Base-by-base conservation (phyloP, 805 yeast genomes). In the Metschnikowia lunata region DNA sequence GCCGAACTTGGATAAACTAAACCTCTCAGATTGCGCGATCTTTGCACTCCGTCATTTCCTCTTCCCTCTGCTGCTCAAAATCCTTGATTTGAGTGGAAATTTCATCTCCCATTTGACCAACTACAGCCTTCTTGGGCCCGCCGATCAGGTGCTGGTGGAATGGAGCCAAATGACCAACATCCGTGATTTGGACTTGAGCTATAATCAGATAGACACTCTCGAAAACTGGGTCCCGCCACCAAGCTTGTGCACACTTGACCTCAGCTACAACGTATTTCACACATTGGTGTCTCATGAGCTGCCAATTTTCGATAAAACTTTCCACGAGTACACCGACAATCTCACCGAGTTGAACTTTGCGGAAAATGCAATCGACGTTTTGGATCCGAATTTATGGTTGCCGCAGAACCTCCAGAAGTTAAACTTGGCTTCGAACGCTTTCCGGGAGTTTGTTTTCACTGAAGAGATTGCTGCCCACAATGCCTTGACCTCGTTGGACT, bases 161-260 rank as follows among this genome's bases (percentile, higher is more conserved):
- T 67, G 72, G 73, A 37, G 37, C 4, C 52, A 56, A 4, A 47
- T 67, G 44, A 32, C 40, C 0, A 54, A 57, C 23, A 48, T 68
- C 13, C 39, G 46, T 6, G 49, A 53, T 7, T 41, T 66, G 34
- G 62, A 61, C 28, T 44, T 63, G 6, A 50, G 51, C 32, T 47
- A 46, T 36, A 66, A 66, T 47, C 31, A 40, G 26, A 48, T 66
- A 32, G 35, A 40, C 15, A 30, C 42, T 9, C 40, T 65, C 13
- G 42, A 46, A 26, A 42, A 39, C 26, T 60, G 64, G 64, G 5
- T 27, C 1, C 48, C 54, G 2, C 64, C 64, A 18, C 14, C 40
- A 28, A 34, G 37, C 34, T 28, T 50, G 29, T 37, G 52, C 38
- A 18, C 49, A 38, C 30, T 47, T 27, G 49, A 46, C 37, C 34